Percentiles rank a stretch among this genome's conserved stretches.
Conservation (phyloP, 805 yeast genomes). For the Grigorovia humatica region DNA sequence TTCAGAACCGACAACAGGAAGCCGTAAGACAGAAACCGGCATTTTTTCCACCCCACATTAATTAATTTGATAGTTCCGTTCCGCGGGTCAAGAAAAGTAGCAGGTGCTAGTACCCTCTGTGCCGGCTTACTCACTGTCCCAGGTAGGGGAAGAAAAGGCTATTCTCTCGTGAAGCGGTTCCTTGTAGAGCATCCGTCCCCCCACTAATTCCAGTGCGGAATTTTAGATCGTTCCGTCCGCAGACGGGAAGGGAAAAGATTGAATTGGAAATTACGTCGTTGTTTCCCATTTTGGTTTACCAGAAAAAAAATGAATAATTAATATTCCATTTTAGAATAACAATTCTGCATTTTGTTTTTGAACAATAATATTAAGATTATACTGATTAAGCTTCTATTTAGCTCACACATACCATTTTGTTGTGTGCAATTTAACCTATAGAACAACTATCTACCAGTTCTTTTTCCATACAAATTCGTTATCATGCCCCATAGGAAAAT, state of each 20-base stretch:
- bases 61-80: background rate
- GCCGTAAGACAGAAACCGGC: too few relatives aligned
- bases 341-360: background rate
- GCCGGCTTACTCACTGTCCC: too few relatives aligned
- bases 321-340: background rate
- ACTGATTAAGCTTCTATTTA: too few relatives aligned
- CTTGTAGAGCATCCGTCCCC: too few relatives aligned
- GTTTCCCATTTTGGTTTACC: background rate
- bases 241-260: too few relatives aligned
- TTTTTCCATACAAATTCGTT: background rate
- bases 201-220: too few relatives aligned
- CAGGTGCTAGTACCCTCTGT: too few relatives aligned
- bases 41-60: background rate
- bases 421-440: background rate
- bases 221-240: too few relatives aligned
- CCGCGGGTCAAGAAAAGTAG: background rate
- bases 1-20: too few relatives aligned
- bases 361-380: too few relatives aligned
- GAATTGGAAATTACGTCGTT: background rate
- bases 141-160: too few relatives aligned
- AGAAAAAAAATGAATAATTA: background rate
- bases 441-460: background rate
- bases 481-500: slow-evolving; percentile 45
- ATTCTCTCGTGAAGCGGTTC: too few relatives aligned
- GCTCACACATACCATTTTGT: background rate